A percentile compares a stretch with the other conserved stretches of the same genome.
Evolutionary conservation across 805 yeast genomes (phyloP).

Genomic region (Cyberlindnera subsufficiens): DNA sequence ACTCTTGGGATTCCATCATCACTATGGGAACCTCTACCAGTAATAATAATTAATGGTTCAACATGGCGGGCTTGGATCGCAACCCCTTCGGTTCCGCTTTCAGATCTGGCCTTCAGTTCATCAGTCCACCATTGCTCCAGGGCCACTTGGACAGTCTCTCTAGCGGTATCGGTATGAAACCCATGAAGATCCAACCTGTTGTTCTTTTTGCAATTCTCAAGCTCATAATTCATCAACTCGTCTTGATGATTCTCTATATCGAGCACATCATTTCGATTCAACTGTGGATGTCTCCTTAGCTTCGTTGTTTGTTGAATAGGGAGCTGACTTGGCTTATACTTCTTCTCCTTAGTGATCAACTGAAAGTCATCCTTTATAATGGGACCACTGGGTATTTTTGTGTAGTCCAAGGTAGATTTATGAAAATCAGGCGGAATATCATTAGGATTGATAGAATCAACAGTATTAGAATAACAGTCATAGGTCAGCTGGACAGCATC

Average conservation of each 20-base stretch:
- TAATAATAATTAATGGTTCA: conserved; percentile 41
- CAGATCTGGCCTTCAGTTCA: conserved; percentile 41
- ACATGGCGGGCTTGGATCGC: conserved; percentile 35
- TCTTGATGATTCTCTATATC: not conserved
- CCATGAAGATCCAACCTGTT: conserved; percentile 52
- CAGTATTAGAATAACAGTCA: conserved; percentile 1
- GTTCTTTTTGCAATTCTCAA: conserved; percentile 11
- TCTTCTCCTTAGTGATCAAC: not conserved
- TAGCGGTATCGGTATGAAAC: conserved; percentile 42
- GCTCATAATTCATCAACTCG: not conserved
- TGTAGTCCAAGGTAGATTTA: conserved; percentile 2
- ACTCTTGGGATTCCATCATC: conserved; percentile 48
- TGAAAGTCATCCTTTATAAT: not conserved
- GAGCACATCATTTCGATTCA: not conserved
- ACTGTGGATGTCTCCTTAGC: not conserved
- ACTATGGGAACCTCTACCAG: conserved; percentile 73
- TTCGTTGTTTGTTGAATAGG: not conserved
- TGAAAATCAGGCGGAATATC: not conserved
- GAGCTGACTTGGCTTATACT: not conserved
- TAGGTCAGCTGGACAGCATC: conserved; percentile 25
- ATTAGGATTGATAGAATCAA: not conserved
- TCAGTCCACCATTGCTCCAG: conserved; percentile 57
- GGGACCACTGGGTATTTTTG: not conserved
- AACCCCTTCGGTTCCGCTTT: conserved; percentile 30
- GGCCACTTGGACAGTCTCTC: conserved; percentile 28